A percentile compares a stretch with the other conserved stretches of the same genome.
Conservation (phyloP, 73 alveolate species). For the Uronychia binucleata region DNA sequence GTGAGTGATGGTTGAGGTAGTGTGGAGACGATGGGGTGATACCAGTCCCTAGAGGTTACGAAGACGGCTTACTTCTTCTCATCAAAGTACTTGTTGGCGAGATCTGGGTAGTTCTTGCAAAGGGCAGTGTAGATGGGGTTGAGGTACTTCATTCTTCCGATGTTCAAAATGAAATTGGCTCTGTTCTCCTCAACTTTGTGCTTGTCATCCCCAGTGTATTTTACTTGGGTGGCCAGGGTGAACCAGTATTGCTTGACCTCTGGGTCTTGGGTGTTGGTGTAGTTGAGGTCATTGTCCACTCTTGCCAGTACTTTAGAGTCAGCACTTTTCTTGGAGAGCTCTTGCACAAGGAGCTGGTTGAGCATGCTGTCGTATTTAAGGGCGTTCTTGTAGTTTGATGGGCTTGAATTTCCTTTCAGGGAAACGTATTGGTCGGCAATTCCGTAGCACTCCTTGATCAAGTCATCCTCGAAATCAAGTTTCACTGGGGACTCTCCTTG, state of each 20-base stretch:
- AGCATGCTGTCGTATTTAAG: not conserved
- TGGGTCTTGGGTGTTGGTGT: conserved; percentile 35
- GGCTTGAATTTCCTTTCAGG: conserved; percentile 7
- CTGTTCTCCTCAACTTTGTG: not conserved
- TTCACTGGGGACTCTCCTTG: conserved; percentile 60
- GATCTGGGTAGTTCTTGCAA: not conserved
- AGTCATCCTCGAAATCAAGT: conserved; percentile 51
- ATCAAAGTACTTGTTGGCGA: not conserved
- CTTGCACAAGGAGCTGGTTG: not conserved
- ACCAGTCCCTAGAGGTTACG: not conserved
- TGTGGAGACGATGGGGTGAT: not conserved
- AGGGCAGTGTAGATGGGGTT: conserved; percentile 40
- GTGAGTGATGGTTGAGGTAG: no score
- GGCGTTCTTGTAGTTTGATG: not conserved
- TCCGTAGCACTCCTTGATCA: conserved; percentile 17
- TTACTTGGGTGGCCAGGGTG: conserved; percentile 31
- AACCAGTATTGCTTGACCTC: conserved; percentile 51
- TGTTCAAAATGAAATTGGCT: not conserved
- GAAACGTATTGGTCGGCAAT: conserved; percentile 57
- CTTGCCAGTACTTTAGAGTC: not conserved
- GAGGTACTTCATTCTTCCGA: conserved; percentile 40
- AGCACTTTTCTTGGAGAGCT: not conserved
- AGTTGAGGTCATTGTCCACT: conserved; percentile 36
- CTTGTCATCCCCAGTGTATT: conserved; percentile 1
- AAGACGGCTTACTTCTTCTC: not conserved